Percentiles rank a stretch among this genome's conserved stretches.
Conservation (phyloP, 2,329 filamentous ascomycete genomes). For the Fusarium liriodendri region DNA sequence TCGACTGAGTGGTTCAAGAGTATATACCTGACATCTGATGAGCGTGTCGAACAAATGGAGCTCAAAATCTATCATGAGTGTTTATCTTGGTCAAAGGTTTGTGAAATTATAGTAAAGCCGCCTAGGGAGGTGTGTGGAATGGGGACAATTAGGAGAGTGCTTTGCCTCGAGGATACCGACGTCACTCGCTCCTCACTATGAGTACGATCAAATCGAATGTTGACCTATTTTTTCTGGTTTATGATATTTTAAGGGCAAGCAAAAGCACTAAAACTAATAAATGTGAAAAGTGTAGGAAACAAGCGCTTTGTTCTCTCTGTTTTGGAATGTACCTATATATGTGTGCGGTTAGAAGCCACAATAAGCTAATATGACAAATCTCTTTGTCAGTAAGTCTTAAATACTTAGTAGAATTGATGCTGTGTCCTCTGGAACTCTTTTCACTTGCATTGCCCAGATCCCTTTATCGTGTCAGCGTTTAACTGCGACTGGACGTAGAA, state of each 20-base stretch:
- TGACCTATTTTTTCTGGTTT: background rate
- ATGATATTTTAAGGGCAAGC: background rate
- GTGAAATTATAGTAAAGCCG: background rate
- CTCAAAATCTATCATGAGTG: no score
- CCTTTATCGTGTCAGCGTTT: background rate
- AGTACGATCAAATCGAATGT: background rate
- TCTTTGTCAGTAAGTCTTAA: rapidly evolving
- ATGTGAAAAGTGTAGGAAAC: background rate
- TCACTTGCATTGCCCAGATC: background rate
- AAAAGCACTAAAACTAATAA: background rate
- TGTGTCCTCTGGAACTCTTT: background rate
- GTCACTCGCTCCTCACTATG: background rate
- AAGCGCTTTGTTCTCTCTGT: background rate
- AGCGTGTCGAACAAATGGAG: no score
- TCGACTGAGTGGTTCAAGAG: background rate
- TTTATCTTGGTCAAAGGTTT: no score
- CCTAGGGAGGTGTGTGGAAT: background rate
- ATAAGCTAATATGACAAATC: background rate
- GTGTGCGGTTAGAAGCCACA: background rate
- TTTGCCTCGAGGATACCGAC: background rate
- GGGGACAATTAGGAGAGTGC: background rate
- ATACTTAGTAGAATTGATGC: background rate
- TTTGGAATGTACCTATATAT: background rate
- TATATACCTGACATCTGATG: background rate
- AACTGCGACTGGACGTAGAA: background rate